Base-by-base conservation (phyloP, 495 filamentous ascomycete genomes). In the Tuber magnatum region DNA sequence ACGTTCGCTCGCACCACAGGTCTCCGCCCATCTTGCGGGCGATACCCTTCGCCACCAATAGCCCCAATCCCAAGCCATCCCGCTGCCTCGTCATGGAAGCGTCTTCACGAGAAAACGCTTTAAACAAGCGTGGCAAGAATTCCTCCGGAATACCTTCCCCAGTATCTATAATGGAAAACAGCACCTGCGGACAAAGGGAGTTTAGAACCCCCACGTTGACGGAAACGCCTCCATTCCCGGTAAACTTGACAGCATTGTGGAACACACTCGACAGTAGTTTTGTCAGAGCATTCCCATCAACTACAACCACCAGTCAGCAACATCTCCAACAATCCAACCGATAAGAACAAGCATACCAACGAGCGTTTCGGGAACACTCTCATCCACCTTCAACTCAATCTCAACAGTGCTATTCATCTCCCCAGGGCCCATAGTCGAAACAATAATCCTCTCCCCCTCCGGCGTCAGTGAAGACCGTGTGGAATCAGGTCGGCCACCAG, bases 201-300 rank as follows among this genome's bases (percentile, higher is more conserved):
- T 86, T 87, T 46, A 72, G n/a, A 48, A 76, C 42, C 56, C 84
- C 86, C 12, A 88, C 89, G 46, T 81, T 86, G 7, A 94, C 82
- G 1, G 84, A 86, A 71, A 94, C 91, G n/a, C 83, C 85, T 35
- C 92, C 92, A 72, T 85, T 86, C 75, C 92, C 89, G 0, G 92
- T 93, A 79, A 93, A 94, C 81, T 94, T 94, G 73, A 94, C 87
- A 6, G 92, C 92, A 82, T 94, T 94, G 42, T 92, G 84, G 73
- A 93, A 88, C 24, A 94, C 87, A 74, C 91, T 91, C 14, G 91
- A 92, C 3, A 93, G 87, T 74, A 92, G 81, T 80, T 93, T 93
- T 18, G 89, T 88, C n/a, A 94, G 81, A 75, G 92, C 90, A 74
- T 90, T 87, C 79, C 92, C 89, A 83, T 92, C 91, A 72, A 90